These are phyloP conservation scores for Sphagnum tenellum DNA, from an alignment of 225 moss, liverwort and hornwort genomes.

Conservation along the genomic window DNA sequence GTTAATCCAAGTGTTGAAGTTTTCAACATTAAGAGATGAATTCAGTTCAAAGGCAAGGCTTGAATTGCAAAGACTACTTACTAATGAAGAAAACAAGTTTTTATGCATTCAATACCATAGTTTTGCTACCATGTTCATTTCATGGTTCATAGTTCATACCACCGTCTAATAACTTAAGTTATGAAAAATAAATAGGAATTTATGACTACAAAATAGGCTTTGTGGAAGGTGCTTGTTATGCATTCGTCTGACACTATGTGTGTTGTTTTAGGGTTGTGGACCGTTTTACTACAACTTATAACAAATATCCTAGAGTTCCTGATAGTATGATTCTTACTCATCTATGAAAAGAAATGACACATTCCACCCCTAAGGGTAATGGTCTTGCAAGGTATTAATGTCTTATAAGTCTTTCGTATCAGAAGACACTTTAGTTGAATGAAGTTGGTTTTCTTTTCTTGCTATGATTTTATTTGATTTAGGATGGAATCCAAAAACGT, in stretches of 20 bases:
- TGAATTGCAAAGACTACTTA: slow-evolving; percentile 68
- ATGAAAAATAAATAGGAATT: too few species aligned
- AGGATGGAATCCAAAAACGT: too few species aligned
- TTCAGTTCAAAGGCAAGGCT: slow-evolving; percentile 51
- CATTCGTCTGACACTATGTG: slow-evolving; percentile 81
- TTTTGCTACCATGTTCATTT: too few species aligned
- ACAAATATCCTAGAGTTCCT: slow-evolving; percentile 75
- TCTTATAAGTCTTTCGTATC: too few species aligned
- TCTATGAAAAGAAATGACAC: background rate
- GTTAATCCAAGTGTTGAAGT: slow-evolving; percentile 76
- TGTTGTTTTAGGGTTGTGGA: slow-evolving; percentile 89
- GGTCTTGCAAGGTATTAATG: too few species aligned
- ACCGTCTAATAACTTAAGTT: too few species aligned
- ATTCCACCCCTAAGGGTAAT: background rate
- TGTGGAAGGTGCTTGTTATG: slow-evolving; percentile 9
- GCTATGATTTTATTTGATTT: too few species aligned
- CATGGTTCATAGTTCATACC: too few species aligned
- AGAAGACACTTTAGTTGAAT: too few species aligned
- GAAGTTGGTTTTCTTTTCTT: too few species aligned
- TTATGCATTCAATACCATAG: too few species aligned
- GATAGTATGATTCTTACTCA: slow-evolving; percentile 32
- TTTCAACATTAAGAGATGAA: slow-evolving; percentile 71
- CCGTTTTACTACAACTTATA: slow-evolving; percentile 74
- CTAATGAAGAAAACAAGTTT: slow-evolving; percentile 75
- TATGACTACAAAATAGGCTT: background rate